Evolutionary conservation across 345 rosid genomes (phyloP).

Genomic region (Pistacia vera): DNA sequence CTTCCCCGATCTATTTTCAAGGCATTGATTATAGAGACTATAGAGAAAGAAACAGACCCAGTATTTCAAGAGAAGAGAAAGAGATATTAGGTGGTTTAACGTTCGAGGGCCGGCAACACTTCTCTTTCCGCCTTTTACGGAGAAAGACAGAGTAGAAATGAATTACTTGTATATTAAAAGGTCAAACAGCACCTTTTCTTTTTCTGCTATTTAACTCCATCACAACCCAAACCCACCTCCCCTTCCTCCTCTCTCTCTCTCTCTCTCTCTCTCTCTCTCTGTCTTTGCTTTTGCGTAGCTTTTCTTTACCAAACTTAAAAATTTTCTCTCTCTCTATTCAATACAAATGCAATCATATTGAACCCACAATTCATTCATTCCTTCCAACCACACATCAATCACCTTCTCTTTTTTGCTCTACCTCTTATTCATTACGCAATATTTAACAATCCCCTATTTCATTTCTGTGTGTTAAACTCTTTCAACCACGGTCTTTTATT

Average conservation of each 20-base stretch:
- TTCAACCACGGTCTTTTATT: neutral
- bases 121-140: conserved; percentile 41
- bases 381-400: conserved; percentile 15
- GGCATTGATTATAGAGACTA: neutral
- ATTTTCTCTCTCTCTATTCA: neutral
- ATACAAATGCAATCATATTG: conserved; percentile 38
- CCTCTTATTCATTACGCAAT: neutral
- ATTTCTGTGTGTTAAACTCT: neutral
- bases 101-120: conserved; percentile 57
- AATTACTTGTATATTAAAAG: neutral
- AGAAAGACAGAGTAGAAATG: conserved; percentile 2
- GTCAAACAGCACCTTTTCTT: conserved; percentile 34
- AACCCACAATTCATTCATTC: conserved; percentile 27
- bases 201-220: conserved; percentile 37
- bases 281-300: conserved; percentile 8
- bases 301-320: conserved; percentile 25
- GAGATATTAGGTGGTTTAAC: conserved; percentile 28
- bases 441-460: neutral
- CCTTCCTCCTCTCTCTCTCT: conserved; percentile 12
- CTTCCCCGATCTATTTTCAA: neutral
- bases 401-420: neutral
- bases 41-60: neutral
- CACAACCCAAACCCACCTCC: conserved; percentile 25
- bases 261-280: too few species aligned
- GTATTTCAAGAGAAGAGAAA: conserved; percentile 28